Conservation (phyloP, 1,139 yeast species). For the Citeromyces hawaiiensis region DNA sequence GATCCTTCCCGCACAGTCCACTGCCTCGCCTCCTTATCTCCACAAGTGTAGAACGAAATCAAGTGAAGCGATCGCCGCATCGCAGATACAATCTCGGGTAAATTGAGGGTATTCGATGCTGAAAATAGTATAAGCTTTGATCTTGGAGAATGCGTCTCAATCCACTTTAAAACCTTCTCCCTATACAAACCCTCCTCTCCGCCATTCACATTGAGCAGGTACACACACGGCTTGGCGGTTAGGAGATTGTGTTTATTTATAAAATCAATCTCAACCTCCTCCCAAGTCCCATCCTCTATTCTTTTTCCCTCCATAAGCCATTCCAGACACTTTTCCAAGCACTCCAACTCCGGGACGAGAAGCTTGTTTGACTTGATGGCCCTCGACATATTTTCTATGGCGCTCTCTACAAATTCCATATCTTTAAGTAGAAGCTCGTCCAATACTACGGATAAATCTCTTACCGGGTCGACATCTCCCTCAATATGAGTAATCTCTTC, state of each 20-base stretch:
- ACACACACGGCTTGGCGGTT: slow-evolving; percentile 61
- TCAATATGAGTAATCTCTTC: slow-evolving; percentile 67
- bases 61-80: slow-evolving; percentile 62
- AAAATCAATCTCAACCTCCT: slow-evolving; percentile 38
- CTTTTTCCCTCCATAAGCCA: slow-evolving; percentile 47
- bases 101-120: slow-evolving; percentile 41
- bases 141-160: slow-evolving; percentile 35
- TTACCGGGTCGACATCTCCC: slow-evolving; percentile 44
- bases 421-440: slow-evolving; percentile 68
- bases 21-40: slow-evolving; percentile 80
- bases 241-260: slow-evolving; percentile 46
- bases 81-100: slow-evolving; percentile 29
- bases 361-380: slow-evolving; percentile 23
- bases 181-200: slow-evolving; percentile 16
- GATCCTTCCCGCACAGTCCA: slow-evolving; percentile 81
- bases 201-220: slow-evolving; percentile 36
- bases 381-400: slow-evolving; percentile 31
- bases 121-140: slow-evolving; percentile 45
- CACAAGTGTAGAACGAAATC: slow-evolving; percentile 86
- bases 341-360: slow-evolving; percentile 27
- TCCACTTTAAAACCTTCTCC: slow-evolving; percentile 24
- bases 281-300: slow-evolving; percentile 35
- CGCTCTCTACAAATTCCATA: slow-evolving; percentile 48
- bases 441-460: slow-evolving; percentile 56
- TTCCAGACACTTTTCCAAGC: slow-evolving; percentile 33